These are phyloP conservation scores for Aspergillus glaucus DNA, from an alignment of 2,329 filamentous ascomycete species.

Conservation along the genomic window DNA sequence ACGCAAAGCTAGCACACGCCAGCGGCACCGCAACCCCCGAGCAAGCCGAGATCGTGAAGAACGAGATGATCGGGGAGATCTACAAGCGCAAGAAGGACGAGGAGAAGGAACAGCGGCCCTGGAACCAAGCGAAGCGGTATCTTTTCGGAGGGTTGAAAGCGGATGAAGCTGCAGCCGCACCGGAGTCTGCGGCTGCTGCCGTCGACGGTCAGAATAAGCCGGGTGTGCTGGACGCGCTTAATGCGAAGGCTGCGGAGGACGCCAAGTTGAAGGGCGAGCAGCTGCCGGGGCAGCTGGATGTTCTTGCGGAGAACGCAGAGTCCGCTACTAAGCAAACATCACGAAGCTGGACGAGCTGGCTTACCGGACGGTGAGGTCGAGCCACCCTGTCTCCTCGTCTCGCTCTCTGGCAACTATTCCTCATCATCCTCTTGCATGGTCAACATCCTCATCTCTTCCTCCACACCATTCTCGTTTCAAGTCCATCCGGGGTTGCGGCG, in stretches of 20 bases:
- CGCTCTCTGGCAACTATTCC: not conserved
- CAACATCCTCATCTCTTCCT: constrained; percentile 4
- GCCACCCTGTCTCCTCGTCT: not conserved
- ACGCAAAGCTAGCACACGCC: constrained; percentile 38
- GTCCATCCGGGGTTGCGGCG: constrained; percentile 25
- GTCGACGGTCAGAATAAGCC: constrained; percentile 12
- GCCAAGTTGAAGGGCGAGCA: constrained; percentile 8
- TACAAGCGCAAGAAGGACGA: constrained; percentile 34
- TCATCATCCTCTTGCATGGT: constrained; percentile 6
- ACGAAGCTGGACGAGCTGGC: constrained; percentile 36
- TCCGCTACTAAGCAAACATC: constrained; percentile 28
- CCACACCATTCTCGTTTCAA: constrained; percentile 13
- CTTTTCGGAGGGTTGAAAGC: constrained; percentile 34
- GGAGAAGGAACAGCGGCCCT: constrained; percentile 32
- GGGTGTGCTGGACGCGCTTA: constrained; percentile 29
- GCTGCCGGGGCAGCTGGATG: constrained; percentile 26
- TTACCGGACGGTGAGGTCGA: constrained; percentile 28
- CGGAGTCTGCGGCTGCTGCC: constrained; percentile 2
- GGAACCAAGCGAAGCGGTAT: constrained; percentile 33
- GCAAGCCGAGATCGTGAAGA: constrained; percentile 39
- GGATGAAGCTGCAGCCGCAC: constrained; percentile 19
- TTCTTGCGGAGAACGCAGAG: constrained; percentile 31
- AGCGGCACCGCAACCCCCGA: constrained; percentile 34
- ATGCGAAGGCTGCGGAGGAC: constrained; percentile 27
- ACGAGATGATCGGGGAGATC: constrained; percentile 40